Base-by-base conservation (phyloP, 768 basidiomycete genomes). In the Boletus sp. region DNA sequence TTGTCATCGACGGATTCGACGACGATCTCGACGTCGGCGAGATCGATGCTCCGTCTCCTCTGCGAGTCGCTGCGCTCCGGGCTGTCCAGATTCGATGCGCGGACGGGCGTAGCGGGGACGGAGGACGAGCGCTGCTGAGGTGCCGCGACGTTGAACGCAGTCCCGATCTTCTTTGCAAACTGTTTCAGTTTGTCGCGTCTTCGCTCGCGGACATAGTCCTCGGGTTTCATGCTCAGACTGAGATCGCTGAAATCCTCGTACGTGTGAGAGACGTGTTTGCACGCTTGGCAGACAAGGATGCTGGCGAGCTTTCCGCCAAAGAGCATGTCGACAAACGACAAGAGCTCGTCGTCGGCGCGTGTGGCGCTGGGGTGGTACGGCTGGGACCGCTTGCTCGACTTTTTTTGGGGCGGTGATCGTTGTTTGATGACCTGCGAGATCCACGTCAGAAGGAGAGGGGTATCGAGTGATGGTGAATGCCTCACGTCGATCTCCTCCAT, bases 161-260 rank as follows among this genome's bases (percentile, higher is more conserved):
- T 66, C 0, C 67, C 65, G 54, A 90, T 74, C 62, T 80, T 82
- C 64, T 83, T 86, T 17, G 90, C 90, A 47, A 94, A 75, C 48
- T 83, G 85, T 71, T 84, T 87, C 58, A 96, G 73, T 47, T 81
- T 81, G 71, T 94, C 89, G 37, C 92, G 84, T 72, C 87, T 96
- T 51, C 88, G 80, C 55, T 83, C 82, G 54, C 82, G 83, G 33
- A 76, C 76, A 57, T 90, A 90, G 62, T 92, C 89, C 59, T 94
- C 90, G 1, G 87, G 82, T 68, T 88, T 91, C 71, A 95, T 88
- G 71, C 89, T 90, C 35, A 98, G 76, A 50, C 92, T 93, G 64
- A 98, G 87, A 71, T 97, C 95, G 70, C 90, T 88, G 71, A 97
- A 98, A 67, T 94, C 92, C 71, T 98, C 95, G 67, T 90, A 62